Percentiles rank a stretch among this genome's conserved stretches.
Conservation (phyloP, 139 green algal genomes). For the Picochlorum sp. region DNA sequence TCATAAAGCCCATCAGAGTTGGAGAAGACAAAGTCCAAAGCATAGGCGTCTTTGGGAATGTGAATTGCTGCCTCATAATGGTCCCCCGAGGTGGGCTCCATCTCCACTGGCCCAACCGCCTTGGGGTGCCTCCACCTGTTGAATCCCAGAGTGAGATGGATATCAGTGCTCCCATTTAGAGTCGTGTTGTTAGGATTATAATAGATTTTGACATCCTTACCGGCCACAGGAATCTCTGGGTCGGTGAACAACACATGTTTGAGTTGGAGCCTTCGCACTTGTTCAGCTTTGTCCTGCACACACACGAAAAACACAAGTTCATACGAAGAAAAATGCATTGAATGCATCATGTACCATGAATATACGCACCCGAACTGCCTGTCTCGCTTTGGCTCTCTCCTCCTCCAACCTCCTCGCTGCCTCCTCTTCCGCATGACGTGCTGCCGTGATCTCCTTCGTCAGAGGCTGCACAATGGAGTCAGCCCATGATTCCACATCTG, state of each 20-base stretch:
- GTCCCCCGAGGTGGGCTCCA: conserved; percentile 37
- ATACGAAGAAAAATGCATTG: not conserved
- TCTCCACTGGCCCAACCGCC: conserved; percentile 42
- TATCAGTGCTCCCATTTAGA: conserved; percentile 34
- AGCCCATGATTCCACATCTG: conserved; percentile 8
- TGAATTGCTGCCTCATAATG: conserved; percentile 2
- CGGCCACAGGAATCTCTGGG: conserved; percentile 20
- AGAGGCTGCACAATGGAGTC: conserved; percentile 21
- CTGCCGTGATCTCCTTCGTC: conserved; percentile 7
- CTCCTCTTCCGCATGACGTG: conserved; percentile 16
- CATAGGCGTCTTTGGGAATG: conserved; percentile 70
- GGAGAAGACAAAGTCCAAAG: conserved; percentile 81
- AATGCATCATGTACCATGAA: not conserved
- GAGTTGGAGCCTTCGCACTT: conserved; percentile 34
- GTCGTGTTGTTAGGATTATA: conserved; percentile 67
- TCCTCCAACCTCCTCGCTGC: not conserved
- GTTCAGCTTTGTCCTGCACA: conserved; percentile 18
- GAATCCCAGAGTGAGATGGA: conserved; percentile 52
- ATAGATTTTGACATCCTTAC: conserved; percentile 40
- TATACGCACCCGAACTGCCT: not conserved
- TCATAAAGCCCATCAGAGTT: conserved; percentile 68
- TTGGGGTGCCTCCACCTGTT: conserved; percentile 58
- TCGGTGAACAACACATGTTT: conserved; percentile 50
- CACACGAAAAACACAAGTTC: not conserved
- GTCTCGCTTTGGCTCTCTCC: not conserved